Base-by-base conservation (phyloP, 2,329 filamentous ascomycete genomes). In the Verticillium alfalfae region DNA sequence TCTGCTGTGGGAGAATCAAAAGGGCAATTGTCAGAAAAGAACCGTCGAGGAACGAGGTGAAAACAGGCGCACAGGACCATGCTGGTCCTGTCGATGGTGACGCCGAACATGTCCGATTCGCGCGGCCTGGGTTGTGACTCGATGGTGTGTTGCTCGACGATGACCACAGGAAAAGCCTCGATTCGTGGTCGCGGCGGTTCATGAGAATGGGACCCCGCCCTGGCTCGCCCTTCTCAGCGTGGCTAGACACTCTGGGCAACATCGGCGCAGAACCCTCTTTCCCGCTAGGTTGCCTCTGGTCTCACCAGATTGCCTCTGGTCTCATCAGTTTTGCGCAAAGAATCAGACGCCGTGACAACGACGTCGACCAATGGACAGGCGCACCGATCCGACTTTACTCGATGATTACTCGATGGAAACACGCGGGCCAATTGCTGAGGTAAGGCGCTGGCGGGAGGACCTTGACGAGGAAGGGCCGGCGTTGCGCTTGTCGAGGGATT, bases 331-430 rank as follows among this genome's bases (percentile, higher is more conserved):
- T 31, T 5, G 26, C 26, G 26, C 26, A 31, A 31, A 31, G 26
- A 31, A 31, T 5, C 26, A 5, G 26, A 31, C 5, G 34, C 18
- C 13, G 16, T 18, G 26, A 31, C 5, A 31, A 31, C 5, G 26
- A 31, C 4, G 26, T 4, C 26, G 26, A 31, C 26, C 26, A 31
- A 31, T 31, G 26, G 26, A 31, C 5, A 31, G 37, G 26, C 34
- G 52, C 63, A 22, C 37, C 56, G 58, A 26, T 41, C 52, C 34
- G 26, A 26, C 15, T 70, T 78, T 78, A 78, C 75, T 76, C 75
- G 74, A 77, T 75, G 57, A 67, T 79, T 79, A 79, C 76, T 79
- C 77, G 77, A 79, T 79, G 63, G 67, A 78, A 79, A 78, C 71
- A 72, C 70, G 64, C 22, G 16, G 22, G 45, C 45, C 13, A 9